phyloP scores from a whole-genome alignment of 345 rosid genomes.

The Aquilaria malaccensis region DNA sequence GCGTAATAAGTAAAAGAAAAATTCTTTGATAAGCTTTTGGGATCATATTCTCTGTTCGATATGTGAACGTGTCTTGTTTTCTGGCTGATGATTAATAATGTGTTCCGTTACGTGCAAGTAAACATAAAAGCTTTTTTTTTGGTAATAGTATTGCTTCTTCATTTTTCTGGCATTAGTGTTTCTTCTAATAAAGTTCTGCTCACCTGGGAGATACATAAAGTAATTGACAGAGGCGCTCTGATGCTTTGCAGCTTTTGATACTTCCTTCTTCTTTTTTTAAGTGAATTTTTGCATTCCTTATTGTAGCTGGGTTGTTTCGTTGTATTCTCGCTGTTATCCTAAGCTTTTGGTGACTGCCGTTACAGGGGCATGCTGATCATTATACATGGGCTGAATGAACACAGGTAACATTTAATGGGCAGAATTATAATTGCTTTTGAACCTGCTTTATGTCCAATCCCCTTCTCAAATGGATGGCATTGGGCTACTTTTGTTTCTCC shows the following conservation, averaged over 20 bases:
- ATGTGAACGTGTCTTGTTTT: too few species aligned
- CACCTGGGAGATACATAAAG: neutral
- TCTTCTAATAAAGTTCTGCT: conserved; percentile 2
- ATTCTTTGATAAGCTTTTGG: too few species aligned
- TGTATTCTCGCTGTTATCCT: neutral
- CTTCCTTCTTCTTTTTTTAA: neutral
- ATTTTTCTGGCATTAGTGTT: neutral
- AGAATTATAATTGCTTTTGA: neutral
- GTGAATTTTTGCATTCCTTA: neutral
- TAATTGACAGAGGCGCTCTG: conserved; percentile 1
- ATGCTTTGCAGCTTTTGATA: conserved; percentile 4
- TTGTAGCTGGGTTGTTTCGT: neutral
- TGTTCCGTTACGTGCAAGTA: too few species aligned
- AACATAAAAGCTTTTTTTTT: too few species aligned
- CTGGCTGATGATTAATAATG: too few species aligned
- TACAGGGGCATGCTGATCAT: conserved; percentile 85
- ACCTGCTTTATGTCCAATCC: neutral
- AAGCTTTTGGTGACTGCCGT: conserved; percentile 5
- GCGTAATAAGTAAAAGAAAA: too few species aligned
- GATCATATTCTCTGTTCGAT: too few species aligned
- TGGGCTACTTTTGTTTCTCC: neutral
- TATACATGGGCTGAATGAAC: conserved; percentile 93
- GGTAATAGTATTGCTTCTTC: too few species aligned
- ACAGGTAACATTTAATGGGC: conserved; percentile 44
- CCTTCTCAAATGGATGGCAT: too few species aligned